Evolutionary conservation across 1,139 yeast species (phyloP).

Genomic region (Saccharomyces hybrid): DNA sequence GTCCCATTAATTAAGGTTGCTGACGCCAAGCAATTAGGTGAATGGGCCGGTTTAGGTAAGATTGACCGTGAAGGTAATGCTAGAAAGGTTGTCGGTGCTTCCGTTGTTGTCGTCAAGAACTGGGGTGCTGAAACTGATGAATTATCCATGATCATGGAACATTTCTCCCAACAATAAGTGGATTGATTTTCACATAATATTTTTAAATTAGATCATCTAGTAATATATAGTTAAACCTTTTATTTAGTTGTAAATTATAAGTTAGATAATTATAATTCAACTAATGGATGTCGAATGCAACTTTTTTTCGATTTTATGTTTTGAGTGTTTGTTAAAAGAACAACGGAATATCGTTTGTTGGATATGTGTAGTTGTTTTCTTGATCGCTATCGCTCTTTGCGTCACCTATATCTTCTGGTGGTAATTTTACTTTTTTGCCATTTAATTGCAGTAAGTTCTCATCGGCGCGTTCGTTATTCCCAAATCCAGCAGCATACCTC

Average conservation of each 20-base stretch:
- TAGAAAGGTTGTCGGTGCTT: constrained; percentile 99
- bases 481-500: not conserved
- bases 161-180: constrained; percentile 73
- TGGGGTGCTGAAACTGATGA: constrained; percentile 99
- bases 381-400: constrained; percentile 4
- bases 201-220: constrained; percentile 1
- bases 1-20: constrained; percentile 98
- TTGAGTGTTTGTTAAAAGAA: constrained; percentile 17
- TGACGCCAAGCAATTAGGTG: constrained; percentile 99
- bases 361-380: constrained; percentile 11
- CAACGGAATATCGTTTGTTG: constrained; percentile 26
- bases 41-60: constrained; percentile 99
- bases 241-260: not conserved
- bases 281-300: constrained; percentile 1
- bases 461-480: not conserved
- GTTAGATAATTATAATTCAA: not conserved
- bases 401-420: not conserved
- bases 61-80: constrained; percentile 99
- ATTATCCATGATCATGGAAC: constrained; percentile 93
- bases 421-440: not conserved
- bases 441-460: not conserved
- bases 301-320: not conserved
- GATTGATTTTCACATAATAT: constrained; percentile 1
- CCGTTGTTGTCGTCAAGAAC: constrained; percentile 98
- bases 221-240: not conserved